phyloP scores from a whole-genome alignment of 768 basidiomycete genomes.

The Scleroderma citrinum region DNA sequence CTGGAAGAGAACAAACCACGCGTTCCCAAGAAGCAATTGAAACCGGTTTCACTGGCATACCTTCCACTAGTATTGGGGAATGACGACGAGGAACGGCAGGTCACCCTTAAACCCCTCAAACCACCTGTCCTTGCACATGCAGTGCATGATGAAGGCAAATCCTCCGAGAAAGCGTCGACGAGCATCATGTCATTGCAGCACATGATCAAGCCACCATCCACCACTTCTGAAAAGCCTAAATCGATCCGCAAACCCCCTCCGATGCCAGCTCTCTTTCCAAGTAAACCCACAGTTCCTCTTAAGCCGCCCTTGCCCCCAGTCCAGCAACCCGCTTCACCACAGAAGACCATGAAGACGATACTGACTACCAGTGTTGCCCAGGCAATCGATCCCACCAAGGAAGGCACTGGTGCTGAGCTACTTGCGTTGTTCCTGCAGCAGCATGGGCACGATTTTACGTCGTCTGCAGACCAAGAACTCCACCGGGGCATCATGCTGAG shows the following conservation, averaged over 20 bases:
- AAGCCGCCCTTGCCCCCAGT: slow-evolving; percentile 10
- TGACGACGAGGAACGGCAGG: not conserved
- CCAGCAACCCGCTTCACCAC: slow-evolving; percentile 12
- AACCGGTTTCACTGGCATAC: slow-evolving; percentile 4
- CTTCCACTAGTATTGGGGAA: slow-evolving; percentile 1
- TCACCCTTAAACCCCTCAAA: slow-evolving; percentile 13
- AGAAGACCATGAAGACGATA: slow-evolving; percentile 42
- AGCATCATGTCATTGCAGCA: slow-evolving; percentile 5
- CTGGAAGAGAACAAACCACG: slow-evolving; percentile 9
- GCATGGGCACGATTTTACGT: slow-evolving; percentile 32
- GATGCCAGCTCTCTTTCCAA: slow-evolving; percentile 10
- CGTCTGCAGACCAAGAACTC: slow-evolving; percentile 31
- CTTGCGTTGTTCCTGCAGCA: slow-evolving; percentile 50
- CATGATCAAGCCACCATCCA: slow-evolving; percentile 5
- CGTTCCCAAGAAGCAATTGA: slow-evolving; percentile 3
- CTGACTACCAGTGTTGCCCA: slow-evolving; percentile 47
- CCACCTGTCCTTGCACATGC: slow-evolving; percentile 9
- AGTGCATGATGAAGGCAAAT: not conserved
- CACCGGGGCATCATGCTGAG: slow-evolving; percentile 52
- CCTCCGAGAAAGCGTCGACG: slow-evolving; percentile 4
- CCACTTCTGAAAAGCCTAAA: slow-evolving; percentile 12
- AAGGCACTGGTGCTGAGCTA: slow-evolving; percentile 44
- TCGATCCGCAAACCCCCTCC: slow-evolving; percentile 26
- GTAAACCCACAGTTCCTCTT: slow-evolving; percentile 12
- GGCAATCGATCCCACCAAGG: slow-evolving; percentile 47